Base-by-base conservation (phyloP, 2,329 filamentous ascomycete genomes). In the Trichoderma polysporum region DNA sequence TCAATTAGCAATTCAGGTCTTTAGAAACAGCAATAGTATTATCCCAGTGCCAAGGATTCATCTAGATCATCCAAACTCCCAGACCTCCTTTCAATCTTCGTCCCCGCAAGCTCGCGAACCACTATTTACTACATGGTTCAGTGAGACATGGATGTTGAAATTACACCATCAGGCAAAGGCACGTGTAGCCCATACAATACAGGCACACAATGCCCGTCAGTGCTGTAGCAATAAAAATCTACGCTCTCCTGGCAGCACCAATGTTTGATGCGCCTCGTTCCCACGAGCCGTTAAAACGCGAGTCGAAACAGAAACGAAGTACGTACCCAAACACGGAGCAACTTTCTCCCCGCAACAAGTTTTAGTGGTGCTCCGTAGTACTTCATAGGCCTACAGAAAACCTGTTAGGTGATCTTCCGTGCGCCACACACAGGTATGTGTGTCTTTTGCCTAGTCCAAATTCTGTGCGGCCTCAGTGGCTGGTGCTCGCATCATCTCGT, bases 401-500 rank as follows among this genome's bases (percentile, higher is more conserved):
- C 39, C n/a, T 41, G 39, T 41, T 41, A 17, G 39, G 25, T 9
- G 7, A 45, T 19, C 41, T 27, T 50, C 2, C 49, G 41, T 53
- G 47, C 59, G 59, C 59, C 59, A 62, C 59, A 53, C 49, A 12
- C 59, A 4, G 0, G 9, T 49, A 9, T 49, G 25, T 31, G 25
- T 33, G 25, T 33, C 35, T 31, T 37, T 29, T 22, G 9, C 17
- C 27, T 9, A 31, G 22, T n/a, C n/a, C n/a, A n/a, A n/a, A n/a
- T n/a, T n/a, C n/a, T n/a, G n/a, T n/a, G n/a, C n/a, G n/a, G n/a
- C 45, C 22, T 27, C 49, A 50, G 60, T 63, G 60, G 60, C 60
- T 63, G 17, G n/a, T 54, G 33, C 47, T 19, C 35, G 12, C 22
- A 25, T 41, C 19, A 54, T 63, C 37, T 63, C 49, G 60, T 54